Base-by-base conservation (phyloP, 306 rosid species). In the Sesbania bispinosa region DNA sequence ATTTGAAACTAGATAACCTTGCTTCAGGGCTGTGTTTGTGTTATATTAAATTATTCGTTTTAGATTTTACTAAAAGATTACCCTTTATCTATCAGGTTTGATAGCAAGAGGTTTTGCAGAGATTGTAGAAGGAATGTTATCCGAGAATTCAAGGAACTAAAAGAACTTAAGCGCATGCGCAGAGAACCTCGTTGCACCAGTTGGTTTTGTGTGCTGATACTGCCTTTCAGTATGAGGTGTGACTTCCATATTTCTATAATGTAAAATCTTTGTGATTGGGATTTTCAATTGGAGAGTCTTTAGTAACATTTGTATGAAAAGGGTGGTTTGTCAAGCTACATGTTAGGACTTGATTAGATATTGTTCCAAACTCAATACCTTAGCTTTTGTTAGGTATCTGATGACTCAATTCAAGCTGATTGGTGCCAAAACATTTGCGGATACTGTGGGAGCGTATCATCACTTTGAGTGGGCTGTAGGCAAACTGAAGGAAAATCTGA, bases 381-480 rank as follows among this genome's bases (percentile, higher is more conserved):
- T 26, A 72, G 36, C 6, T 71, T 75, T 67, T 77, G 41, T 69
- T 86, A 95, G 99, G 97, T 95, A 67, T 82, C 96, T 5, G 90
- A 86, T 85, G 93, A 87, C 62, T 86, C 85, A 18, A 78, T 95
- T 75, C 88, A 86, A 82, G 99, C 96, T 29, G 97, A 95, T 79
- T 95, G 99, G 99, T 85, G 26, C 42, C 92, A 95, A n/a, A 74
- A 86, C 96, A 73, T 95, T 95, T 76, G 81, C 92, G 0, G 99
- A 95, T 61, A 80, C 90, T 55, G 80, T 82, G 11, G 99, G 87
- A 73, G 82, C 89, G 4, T 95, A 89, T 77, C 91, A 89, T 86
- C 90, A 91, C 83, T 95, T 91, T 85, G 99, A 95, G 87, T 95
- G 99, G 97, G 97, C 96, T 60, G 99, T 95, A 71, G 99, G 99